Conservation (phyloP, 2,329 filamentous ascomycete genomes). For the Neodidymelliopsis sp. region DNA sequence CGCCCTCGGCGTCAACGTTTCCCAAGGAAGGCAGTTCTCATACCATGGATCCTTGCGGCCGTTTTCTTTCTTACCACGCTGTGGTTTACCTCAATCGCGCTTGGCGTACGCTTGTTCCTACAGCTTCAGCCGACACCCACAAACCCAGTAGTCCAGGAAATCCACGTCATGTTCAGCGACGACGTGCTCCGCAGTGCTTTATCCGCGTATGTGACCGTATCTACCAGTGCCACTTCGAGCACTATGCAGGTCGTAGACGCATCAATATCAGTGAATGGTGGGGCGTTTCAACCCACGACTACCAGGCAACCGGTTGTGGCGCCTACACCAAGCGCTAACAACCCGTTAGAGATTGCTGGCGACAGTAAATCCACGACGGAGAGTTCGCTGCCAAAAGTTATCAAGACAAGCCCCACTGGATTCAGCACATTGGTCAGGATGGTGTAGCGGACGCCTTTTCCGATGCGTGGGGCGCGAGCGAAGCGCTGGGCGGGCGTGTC, state of each 20-base stretch:
- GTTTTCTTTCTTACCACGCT: slow-evolving; percentile 33
- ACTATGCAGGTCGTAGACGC: background rate
- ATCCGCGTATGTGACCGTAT: slow-evolving; percentile 1
- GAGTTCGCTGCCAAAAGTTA: background rate
- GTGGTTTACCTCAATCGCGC: slow-evolving; percentile 33
- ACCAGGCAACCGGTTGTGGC: slow-evolving; percentile 5
- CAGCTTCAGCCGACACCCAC: slow-evolving; percentile 19
- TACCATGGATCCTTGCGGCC: slow-evolving; percentile 36
- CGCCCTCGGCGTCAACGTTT: slow-evolving; percentile 9
- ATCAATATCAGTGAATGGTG: background rate
- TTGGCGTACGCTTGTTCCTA: slow-evolving; percentile 28
- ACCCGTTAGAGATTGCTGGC: background rate
- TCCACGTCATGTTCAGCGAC: slow-evolving; percentile 29
- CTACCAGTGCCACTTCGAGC: background rate
- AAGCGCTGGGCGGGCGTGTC: slow-evolving; percentile 7
- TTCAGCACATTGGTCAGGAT: slow-evolving; percentile 9
- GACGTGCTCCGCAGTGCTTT: slow-evolving; percentile 8
- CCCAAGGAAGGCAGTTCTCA: slow-evolving; percentile 14
- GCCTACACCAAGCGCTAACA: slow-evolving; percentile 1
- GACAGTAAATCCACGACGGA: background rate
- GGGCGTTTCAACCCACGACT: slow-evolving; percentile 1
- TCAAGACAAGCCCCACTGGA: slow-evolving; percentile 10
- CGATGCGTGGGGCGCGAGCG: slow-evolving; percentile 3
- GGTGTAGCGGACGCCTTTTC: slow-evolving; percentile 1
- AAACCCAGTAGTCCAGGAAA: slow-evolving; percentile 16